phyloP scores from a whole-genome alignment of 1,139 yeast genomes.

The Hansenula lynferdii region DNA sequence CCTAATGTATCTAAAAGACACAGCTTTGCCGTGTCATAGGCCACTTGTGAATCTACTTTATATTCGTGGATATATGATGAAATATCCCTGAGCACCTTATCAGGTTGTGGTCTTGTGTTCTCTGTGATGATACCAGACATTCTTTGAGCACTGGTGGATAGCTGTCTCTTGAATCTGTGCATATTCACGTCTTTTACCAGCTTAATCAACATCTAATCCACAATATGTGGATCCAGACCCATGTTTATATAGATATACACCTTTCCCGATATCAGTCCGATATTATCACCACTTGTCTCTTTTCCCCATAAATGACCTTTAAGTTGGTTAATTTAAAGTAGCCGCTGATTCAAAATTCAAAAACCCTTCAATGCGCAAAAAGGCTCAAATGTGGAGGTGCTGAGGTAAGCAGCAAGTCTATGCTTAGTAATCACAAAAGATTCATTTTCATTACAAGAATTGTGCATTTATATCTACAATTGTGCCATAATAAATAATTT shows the following conservation, averaged over 20 bases:
- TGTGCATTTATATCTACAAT: too few relatives aligned
- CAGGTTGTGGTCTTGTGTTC: slow-evolving; percentile 44
- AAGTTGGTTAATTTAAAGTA: too few relatives aligned
- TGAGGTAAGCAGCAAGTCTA: neutral
- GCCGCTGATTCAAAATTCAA: too few relatives aligned
- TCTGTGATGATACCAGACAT: slow-evolving; percentile 30
- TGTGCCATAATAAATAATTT: neutral
- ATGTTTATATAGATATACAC: too few relatives aligned
- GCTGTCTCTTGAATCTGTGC: slow-evolving; percentile 2
- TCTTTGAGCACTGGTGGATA: slow-evolving; percentile 4
- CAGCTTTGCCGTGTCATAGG: slow-evolving; percentile 47
- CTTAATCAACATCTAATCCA: too few relatives aligned
- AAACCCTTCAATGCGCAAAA: too few relatives aligned
- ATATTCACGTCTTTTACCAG: neutral
- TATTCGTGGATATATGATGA: slow-evolving; percentile 46
- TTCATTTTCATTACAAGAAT: too few relatives aligned
- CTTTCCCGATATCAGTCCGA: neutral
- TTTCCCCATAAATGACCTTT: too few relatives aligned
- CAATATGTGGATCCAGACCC: too few relatives aligned
- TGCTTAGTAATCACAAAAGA: neutral
- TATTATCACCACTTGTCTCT: neutral
- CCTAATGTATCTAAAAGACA: slow-evolving; percentile 54
- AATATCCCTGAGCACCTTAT: slow-evolving; percentile 42
- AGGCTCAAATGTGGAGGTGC: neutral
- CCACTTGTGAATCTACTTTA: slow-evolving; percentile 40